phyloP scores from a whole-genome alignment of 495 filamentous ascomycete genomes.

The Aspergillus asperescens region DNA sequence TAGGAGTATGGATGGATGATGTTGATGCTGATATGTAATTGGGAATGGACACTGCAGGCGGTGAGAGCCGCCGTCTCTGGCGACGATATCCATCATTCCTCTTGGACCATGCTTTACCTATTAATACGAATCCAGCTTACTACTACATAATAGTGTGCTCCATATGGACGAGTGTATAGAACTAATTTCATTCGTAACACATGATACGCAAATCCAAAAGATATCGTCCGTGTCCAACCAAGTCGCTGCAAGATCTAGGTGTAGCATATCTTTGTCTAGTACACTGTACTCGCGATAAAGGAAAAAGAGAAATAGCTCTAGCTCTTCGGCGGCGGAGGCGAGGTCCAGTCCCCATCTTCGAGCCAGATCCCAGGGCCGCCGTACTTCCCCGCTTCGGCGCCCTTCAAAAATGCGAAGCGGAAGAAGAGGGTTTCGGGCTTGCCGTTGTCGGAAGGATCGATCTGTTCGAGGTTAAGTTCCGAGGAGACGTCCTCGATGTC shows the following conservation, averaged over 20 bases:
- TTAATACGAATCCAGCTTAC: too few relatives aligned
- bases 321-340: constrained; percentile 29
- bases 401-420: constrained; percentile 74
- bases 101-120: too few relatives aligned
- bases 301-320: constrained; percentile 13
- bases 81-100: too few relatives aligned
- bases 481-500: neutral
- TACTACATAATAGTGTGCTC: too few relatives aligned
- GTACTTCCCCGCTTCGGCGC: constrained; percentile 65
- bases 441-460: constrained; percentile 35
- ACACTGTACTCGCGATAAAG: neutral
- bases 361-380: constrained; percentile 77
- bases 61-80: too few relatives aligned
- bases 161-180: too few relatives aligned
- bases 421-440: constrained; percentile 65
- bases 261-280: neutral
- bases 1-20: neutral
- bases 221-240: constrained; percentile 4
- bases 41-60: too few relatives aligned
- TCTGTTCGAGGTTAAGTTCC: constrained; percentile 18
- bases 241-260: neutral
- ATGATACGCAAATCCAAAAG: neutral
- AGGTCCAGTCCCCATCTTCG: constrained; percentile 61
- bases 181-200: neutral
- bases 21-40: neutral